Evolutionary conservation across 2,329 filamentous ascomycete genomes (phyloP), one percentile per base, ranked within the genome.

Genomic region (Diaporthe citrichinensis): DNA sequence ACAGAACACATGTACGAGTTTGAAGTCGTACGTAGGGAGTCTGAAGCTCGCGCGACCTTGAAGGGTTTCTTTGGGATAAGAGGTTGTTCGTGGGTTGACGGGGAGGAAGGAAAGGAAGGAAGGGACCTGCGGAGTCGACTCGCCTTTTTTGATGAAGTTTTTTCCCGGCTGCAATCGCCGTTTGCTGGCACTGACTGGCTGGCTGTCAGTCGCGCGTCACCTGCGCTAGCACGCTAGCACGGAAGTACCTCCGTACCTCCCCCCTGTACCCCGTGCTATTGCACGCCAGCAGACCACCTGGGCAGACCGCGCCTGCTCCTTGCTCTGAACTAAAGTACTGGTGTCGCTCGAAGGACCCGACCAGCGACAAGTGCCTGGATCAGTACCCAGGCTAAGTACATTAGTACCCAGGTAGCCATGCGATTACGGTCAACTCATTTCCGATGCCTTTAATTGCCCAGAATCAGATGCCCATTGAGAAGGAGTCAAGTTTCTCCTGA

Each of bases 1-100:
- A 89, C 89, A 91, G 88, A 89, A 87, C 89, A 86, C 83, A 86
- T 88, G 88, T 86, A 89, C 88, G 87, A 88, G 78, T 55, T 39
- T 71, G 75, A 78, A 85, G 87, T 86, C 88, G 89, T 87, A 89
- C 88, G 89, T 80, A 59, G 73, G 69, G 78, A 80, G 81, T 83
- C 84, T 84, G 83, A 82, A 81, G 84, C 82, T 87, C 88, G 87
- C 87, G 86, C 86, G 83, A 74, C 51, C 73, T 83, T 83, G 82
- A 84, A 84, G 81, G 79, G 79, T 81, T 79, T 81, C 83, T 78
- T 82, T 85, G 86, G 82, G 83, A 87, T 87, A 88, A 87, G 84
- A 84, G 62, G 85, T 85, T 71, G 85, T 86, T 84, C 84, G 83
- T 83, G 80, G 79, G 79, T 80, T 79, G 85, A 81, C 80, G 81